Conservation (phyloP, 805 yeast species). For the Helenozyma rhizophorensis region DNA sequence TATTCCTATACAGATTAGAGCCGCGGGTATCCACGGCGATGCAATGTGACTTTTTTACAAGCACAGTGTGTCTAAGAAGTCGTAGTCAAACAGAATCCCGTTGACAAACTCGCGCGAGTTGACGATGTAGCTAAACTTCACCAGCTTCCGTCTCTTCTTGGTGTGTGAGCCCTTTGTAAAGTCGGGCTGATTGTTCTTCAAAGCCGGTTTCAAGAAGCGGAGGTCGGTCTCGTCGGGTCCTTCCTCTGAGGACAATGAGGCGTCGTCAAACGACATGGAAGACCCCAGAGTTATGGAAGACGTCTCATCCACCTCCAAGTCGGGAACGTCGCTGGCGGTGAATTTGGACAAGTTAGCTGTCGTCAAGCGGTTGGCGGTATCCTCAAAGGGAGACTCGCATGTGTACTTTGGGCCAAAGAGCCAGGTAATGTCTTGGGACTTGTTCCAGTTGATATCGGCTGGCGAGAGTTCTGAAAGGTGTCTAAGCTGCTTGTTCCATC, state of each 20-base stretch:
- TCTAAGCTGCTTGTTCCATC: slow-evolving; percentile 29
- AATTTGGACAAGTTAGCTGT: slow-evolving; percentile 3
- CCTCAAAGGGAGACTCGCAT: slow-evolving; percentile 1
- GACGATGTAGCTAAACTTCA: slow-evolving; percentile 39
- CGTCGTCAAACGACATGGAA: slow-evolving; percentile 10
- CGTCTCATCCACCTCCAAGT: slow-evolving; percentile 9
- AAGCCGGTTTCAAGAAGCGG: slow-evolving; percentile 17
- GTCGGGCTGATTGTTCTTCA: slow-evolving; percentile 9
- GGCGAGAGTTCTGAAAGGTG: slow-evolving; percentile 35
- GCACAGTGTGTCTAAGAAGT: slow-evolving; percentile 35
- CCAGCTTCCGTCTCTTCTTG: slow-evolving; percentile 20
- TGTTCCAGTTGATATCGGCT: slow-evolving; percentile 48
- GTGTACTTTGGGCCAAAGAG: slow-evolving; percentile 46
- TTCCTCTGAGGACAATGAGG: slow-evolving; percentile 1
- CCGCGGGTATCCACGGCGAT: too few relatives aligned
- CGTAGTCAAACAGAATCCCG: slow-evolving; percentile 41
- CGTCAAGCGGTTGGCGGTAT: slow-evolving; percentile 3
- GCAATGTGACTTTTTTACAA: slow-evolving; percentile 13
- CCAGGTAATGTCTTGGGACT: slow-evolving; percentile 51
- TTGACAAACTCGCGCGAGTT: slow-evolving; percentile 44
- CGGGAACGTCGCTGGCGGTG: slow-evolving; percentile 1
- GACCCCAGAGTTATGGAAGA: slow-evolving; percentile 8
- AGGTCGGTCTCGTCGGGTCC: slow-evolving; percentile 11
- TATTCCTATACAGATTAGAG: too few relatives aligned
- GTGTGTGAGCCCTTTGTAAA: slow-evolving; percentile 8